Base-by-base conservation (phyloP, 2,329 filamentous ascomycete species). In the Aspergillus aculeatinus region DNA sequence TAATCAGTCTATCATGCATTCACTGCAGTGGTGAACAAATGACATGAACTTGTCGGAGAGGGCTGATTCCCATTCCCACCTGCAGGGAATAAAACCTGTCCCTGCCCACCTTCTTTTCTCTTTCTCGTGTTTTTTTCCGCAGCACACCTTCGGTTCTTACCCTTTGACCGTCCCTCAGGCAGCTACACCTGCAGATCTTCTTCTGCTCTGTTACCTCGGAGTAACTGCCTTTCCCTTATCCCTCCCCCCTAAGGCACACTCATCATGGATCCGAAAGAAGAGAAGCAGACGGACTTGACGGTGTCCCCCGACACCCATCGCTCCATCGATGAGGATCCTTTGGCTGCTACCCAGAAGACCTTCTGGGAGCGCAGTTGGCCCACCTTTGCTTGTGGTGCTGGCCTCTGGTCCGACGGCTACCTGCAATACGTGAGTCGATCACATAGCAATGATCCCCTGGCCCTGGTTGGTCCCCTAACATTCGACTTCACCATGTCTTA, bases 341-440 rank as follows among this genome's bases (percentile, higher is more conserved):
- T 55, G 27, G 53, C 53, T 14, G 25, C 21, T 3, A 33, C 42
- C 4, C n/a, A 48, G n/a, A 55, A 55, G 29, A 48, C 53, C 42
- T 55, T 48, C 59, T 82, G 80, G 83, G 78, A 85, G 64, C 79
- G 84, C 52, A 78, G 83, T 19, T 87, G 85, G 82, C 91, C 92
- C 14, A 89, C 92, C 1, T 88, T 96, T 67, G 92, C 92, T 51
- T 96, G 92, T 70, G 93, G 93, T 65, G 90, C 92, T 55, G 93
- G 93, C 69, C 82, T 96, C 2, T 96, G 96, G 77, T 92, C 89
- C 27, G 93, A 96, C 74, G 92, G 92, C 19, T 96, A 96, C 74
- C 85, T 55, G 53, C 53, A 55, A 55, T 55, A 55, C 19, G 53
- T 55, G 33, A 53, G 51, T 53, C 16, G 2, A 44, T 3, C 2